These are phyloP conservation scores for Juncus effusus DNA, from an alignment of 176 grass and related monocot genomes.

Conservation along the genomic window DNA sequence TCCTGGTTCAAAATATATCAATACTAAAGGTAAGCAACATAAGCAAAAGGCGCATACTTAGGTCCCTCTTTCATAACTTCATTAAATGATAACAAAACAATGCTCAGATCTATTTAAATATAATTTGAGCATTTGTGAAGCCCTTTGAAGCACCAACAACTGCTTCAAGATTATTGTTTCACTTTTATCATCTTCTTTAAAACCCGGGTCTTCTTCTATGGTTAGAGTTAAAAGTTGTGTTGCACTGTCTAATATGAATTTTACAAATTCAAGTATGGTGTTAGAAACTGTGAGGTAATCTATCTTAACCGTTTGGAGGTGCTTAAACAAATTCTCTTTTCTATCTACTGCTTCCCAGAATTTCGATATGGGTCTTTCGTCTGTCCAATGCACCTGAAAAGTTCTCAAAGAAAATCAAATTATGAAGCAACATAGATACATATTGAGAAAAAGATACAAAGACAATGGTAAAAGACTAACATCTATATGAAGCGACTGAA, in stretches of 20 bases:
- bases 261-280: neutral
- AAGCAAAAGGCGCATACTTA: too few species aligned
- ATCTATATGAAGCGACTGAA: neutral
- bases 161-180: neutral
- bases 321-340: neutral
- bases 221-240: neutral
- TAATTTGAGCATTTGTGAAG: constrained; percentile 12
- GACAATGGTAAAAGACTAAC: neutral
- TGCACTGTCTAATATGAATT: neutral
- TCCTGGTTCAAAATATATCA: too few species aligned
- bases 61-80: too few species aligned
- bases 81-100: neutral
- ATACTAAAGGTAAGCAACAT: too few species aligned
- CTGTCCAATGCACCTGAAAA: neutral
- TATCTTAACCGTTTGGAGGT: too few species aligned
- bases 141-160: neutral
- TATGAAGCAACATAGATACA: too few species aligned
- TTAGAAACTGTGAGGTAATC: neutral
- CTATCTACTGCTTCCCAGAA: neutral
- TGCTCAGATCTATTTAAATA: neutral
- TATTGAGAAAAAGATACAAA: too few species aligned
- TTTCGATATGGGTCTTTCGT: neutral
- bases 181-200: neutral
- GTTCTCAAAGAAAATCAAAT: neutral
- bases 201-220: neutral